Conservation (phyloP, 1,139 yeast species). For the Saccharomyces hybrid region DNA sequence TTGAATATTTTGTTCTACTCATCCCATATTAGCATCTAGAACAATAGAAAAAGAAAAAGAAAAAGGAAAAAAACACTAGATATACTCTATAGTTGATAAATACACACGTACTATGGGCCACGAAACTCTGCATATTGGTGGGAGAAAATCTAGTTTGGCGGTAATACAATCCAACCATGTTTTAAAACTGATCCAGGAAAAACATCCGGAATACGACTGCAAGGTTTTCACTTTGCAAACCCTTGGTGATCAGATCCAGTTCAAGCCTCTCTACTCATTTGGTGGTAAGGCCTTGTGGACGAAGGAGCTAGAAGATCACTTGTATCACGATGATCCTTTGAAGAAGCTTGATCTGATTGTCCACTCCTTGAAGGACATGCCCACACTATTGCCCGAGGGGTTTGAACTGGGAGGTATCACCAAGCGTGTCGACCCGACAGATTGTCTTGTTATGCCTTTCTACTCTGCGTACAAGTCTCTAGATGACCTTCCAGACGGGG, state of each 20-base stretch:
- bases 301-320: conserved; percentile 76
- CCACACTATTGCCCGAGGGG: conserved; percentile 82
- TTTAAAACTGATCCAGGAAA: conserved; percentile 48
- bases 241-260: conserved; percentile 80
- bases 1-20: not conserved
- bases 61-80: not conserved
- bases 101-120: conserved; percentile 7
- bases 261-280: conserved; percentile 81
- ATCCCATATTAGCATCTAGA: not conserved
- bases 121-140: conserved; percentile 51
- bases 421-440: conserved; percentile 84
- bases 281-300: conserved; percentile 98
- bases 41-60: not conserved
- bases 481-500: conserved; percentile 71
- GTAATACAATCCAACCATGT: conserved; percentile 78
- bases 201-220: conserved; percentile 57
- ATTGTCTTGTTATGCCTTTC: conserved; percentile 76
- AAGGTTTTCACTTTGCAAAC: conserved; percentile 75
- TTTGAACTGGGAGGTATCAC: conserved; percentile 84
- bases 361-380: conserved; percentile 92
- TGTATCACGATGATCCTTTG: conserved; percentile 52
- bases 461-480: conserved; percentile 57
- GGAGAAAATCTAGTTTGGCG: conserved; percentile 81
- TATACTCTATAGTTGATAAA: not conserved
- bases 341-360: conserved; percentile 69